Percentiles rank a stretch among this genome's conserved stretches.
These are phyloP conservation scores for Mrakia blollopis DNA, from an alignment of 768 basidiomycete genomes.

Conservation along the genomic window DNA sequence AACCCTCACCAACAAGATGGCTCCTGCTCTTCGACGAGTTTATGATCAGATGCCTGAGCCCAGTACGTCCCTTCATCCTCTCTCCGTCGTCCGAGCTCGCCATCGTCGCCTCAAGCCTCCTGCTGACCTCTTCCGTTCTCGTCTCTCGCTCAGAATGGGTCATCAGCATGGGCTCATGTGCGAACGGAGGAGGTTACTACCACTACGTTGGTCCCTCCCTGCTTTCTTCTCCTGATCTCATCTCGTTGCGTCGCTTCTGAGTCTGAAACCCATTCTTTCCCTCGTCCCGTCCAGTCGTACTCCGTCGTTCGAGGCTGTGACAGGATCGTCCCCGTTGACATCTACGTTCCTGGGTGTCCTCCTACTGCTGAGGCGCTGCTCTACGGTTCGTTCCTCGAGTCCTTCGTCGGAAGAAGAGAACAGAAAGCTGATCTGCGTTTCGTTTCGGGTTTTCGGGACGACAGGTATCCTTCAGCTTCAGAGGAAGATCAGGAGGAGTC, in stretches of 20 bases:
- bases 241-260: neutral
- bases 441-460: neutral
- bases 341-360: constrained; percentile 49
- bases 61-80: constrained; percentile 50
- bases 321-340: constrained; percentile 96
- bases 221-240: neutral
- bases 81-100: neutral
- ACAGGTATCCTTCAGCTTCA: constrained; percentile 80
- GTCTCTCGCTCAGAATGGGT: constrained; percentile 76
- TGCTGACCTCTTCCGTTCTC: too few relatives aligned
- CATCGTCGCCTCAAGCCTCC: neutral
- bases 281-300: constrained; percentile 73
- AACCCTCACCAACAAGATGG: constrained; percentile 99
- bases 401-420: constrained; percentile 7
- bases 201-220: constrained; percentile 28
- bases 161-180: constrained; percentile 99
- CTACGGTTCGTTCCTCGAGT: constrained; percentile 12
- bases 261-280: constrained; percentile 31
- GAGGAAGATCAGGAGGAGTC: constrained; percentile 85
- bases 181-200: constrained; percentile 77
- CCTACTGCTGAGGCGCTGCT: constrained; percentile 80
- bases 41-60: constrained; percentile 91
- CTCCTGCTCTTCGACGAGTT: constrained; percentile 81
- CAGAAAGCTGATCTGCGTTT: constrained; percentile 18
- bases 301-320: constrained; percentile 98